These are phyloP conservation scores for Pseudogymnoascus sp. DNA, from an alignment of 2,329 filamentous ascomycete genomes.

Conservation along the genomic window DNA sequence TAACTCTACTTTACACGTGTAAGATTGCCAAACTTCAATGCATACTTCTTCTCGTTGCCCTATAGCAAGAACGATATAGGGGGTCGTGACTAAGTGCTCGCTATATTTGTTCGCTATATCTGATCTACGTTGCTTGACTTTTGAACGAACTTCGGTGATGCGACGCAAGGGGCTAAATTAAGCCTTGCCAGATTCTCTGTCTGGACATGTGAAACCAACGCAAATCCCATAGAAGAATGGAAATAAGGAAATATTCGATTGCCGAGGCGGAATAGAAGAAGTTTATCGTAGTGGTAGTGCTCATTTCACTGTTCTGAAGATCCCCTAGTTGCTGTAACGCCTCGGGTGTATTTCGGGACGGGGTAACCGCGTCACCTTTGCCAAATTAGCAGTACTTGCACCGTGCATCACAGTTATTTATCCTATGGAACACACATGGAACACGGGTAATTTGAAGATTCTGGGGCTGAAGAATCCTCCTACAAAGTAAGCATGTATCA, in stretches of 20 bases:
- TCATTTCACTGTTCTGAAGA: neutral
- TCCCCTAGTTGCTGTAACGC: neutral
- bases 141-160: neutral
- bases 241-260: neutral
- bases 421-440: neutral
- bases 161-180: neutral
- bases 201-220: neutral
- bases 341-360: neutral
- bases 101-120: neutral
- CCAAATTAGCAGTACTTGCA: neutral
- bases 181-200: neutral
- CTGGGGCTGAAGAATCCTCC: neutral
- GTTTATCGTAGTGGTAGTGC: neutral
- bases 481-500: neutral
- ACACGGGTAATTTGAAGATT: neutral
- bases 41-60: neutral
- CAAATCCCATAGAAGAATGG: neutral
- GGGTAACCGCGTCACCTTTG: neutral
- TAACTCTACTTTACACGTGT: neutral
- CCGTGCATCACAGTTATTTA: neutral
- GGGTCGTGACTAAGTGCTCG: neutral
- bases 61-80: neutral
- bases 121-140: neutral
- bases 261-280: conserved; percentile 5
- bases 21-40: neutral